A percentile compares a stretch with the other conserved stretches of the same genome.
Evolutionary conservation across 106 monocot genomes (phyloP).

Genomic region (Cymbidium sinense): DNA sequence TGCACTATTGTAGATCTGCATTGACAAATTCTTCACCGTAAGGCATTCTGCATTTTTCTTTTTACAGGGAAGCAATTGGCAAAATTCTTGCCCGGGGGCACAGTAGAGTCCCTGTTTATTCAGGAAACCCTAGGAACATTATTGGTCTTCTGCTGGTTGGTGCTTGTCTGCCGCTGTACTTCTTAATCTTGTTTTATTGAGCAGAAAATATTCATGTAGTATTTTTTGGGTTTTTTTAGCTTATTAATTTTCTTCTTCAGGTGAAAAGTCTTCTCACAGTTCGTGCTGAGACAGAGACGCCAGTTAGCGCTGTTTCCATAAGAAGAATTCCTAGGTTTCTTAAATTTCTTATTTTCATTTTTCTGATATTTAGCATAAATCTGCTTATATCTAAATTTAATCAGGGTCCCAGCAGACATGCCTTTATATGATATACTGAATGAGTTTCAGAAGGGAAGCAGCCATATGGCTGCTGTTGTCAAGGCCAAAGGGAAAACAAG

Average conservation of each 20-base stretch:
- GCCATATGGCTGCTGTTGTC: conserved; percentile 99
- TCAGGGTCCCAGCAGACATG: conserved; percentile 98
- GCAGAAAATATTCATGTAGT: neutral
- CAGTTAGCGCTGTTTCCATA: conserved; percentile 96
- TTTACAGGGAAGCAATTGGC: conserved; percentile 90
- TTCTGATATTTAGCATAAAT: neutral
- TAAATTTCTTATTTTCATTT: neutral
- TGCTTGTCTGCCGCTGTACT: conserved; percentile 5
- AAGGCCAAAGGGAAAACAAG: conserved; percentile 48
- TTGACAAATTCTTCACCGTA: neutral
- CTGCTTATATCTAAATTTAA: conserved; percentile 16
- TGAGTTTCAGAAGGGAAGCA: conserved; percentile 99
- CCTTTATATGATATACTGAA: conserved; percentile 97
- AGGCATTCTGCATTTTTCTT: neutral
- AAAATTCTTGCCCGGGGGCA: conserved; percentile 99
- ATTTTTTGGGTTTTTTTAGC: neutral
- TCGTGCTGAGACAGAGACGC: conserved; percentile 97
- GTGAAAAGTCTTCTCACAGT: conserved; percentile 98
- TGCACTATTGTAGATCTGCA: neutral
- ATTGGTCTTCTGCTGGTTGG: conserved; percentile 92
- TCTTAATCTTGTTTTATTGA: conserved; percentile 4
- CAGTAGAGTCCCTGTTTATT: conserved; percentile 95
- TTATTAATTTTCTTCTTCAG: conserved; percentile 21
- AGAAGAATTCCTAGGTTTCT: conserved; percentile 90
- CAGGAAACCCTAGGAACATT: conserved; percentile 86